These are phyloP conservation scores for Hylodesmum podocarpum DNA, from an alignment of 306 rosid species.

Conservation along the genomic window DNA sequence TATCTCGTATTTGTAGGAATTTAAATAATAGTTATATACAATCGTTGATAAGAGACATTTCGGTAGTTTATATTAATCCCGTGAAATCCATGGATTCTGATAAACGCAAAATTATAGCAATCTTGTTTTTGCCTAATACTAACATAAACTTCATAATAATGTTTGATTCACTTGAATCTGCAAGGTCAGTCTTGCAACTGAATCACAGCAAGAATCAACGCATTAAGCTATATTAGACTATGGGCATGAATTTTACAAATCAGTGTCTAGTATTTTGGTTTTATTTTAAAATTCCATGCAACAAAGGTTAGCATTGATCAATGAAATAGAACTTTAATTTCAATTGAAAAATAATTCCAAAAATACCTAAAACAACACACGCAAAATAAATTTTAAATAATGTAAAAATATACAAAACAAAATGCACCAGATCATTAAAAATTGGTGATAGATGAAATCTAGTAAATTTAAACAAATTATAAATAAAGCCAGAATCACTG, in stretches of 20 bases:
- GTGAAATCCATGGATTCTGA: not conserved
- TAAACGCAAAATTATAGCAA: not conserved
- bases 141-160: not conserved
- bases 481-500: slow-evolving; percentile 44
- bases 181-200: not conserved
- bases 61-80: not conserved
- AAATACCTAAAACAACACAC: not conserved
- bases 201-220: not conserved
- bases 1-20: not conserved
- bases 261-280: not conserved
- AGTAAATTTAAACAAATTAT: slow-evolving; percentile 18
- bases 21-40: not conserved
- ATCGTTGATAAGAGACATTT: not conserved
- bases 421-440: slow-evolving; percentile 51
- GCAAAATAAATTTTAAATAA: slow-evolving; percentile 44
- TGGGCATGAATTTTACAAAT: not conserved
- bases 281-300: not conserved
- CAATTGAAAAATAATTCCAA: not conserved
- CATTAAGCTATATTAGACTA: not conserved
- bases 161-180: not conserved
- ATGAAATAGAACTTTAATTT: not conserved
- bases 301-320: not conserved
- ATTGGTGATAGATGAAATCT: slow-evolving; percentile 39
- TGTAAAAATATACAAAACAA: slow-evolving; percentile 46
- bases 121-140: not conserved